Conservation (phyloP, 495 filamentous ascomycete genomes). For the Penicillium paxilli region DNA sequence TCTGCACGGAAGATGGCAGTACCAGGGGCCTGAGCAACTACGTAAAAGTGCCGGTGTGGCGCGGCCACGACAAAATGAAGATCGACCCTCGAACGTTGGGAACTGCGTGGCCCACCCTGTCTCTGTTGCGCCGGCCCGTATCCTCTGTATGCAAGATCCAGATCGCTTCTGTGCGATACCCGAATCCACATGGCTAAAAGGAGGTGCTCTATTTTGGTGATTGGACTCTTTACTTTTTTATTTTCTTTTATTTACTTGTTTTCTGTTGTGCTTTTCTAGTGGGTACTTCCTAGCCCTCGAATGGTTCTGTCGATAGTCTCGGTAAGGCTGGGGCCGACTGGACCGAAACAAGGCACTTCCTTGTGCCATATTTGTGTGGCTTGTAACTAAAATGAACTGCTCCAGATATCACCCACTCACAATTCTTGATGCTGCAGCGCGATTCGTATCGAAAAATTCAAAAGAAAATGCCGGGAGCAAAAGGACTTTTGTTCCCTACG, state of each 20-base stretch:
- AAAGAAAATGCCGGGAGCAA: no score
- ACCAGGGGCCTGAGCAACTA: background rate
- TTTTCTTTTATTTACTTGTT: background rate
- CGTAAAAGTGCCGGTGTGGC: conserved; percentile 8
- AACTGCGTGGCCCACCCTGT: background rate
- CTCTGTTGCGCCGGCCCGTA: conserved; percentile 12
- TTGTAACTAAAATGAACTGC: background rate
- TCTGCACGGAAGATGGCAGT: background rate
- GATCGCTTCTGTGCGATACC: conserved; percentile 17
- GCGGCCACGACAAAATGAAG: background rate
- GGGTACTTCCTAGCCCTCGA: background rate
- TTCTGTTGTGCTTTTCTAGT: background rate
- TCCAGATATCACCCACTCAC: no score
- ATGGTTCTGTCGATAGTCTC: background rate
- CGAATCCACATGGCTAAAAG: conserved; percentile 16
- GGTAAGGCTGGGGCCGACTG: background rate
- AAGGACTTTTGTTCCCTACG: no score
- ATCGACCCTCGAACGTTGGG: conserved; percentile 7
- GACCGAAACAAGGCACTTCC: background rate
- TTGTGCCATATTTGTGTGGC: background rate
- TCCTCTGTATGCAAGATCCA: conserved; percentile 15
- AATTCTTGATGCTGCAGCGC: no score
- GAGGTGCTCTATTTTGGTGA: background rate
- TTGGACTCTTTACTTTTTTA: background rate
- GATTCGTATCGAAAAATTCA: no score